phyloP scores from a whole-genome alignment of 2,329 filamentous ascomycete genomes.

The Lachnellula subtilissima region DNA sequence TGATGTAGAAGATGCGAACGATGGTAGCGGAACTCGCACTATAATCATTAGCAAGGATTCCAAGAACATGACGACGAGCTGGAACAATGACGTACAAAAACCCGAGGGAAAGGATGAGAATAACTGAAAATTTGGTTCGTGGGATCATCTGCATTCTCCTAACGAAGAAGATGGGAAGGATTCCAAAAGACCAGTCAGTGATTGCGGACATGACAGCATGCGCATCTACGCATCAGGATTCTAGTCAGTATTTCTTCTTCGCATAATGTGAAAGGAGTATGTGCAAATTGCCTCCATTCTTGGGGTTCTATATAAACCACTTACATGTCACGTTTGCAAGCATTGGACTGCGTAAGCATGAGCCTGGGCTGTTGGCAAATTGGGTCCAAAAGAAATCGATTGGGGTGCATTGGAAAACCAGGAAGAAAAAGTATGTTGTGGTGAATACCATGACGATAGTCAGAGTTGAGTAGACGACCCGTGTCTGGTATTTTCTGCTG shows the following conservation, averaged over 20 bases:
- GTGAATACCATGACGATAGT: slow-evolving; percentile 21
- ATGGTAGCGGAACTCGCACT: slow-evolving; percentile 40
- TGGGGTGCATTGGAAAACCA: slow-evolving; percentile 28
- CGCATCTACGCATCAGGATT: slow-evolving; percentile 6
- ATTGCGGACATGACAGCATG: slow-evolving; percentile 26
- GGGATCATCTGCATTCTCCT: slow-evolving; percentile 28
- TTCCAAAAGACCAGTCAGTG: slow-evolving; percentile 29
- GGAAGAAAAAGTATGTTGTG: slow-evolving; percentile 28
- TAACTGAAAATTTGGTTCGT: slow-evolving; percentile 32
- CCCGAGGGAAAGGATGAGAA: slow-evolving; percentile 33
- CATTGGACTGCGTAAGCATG: slow-evolving; percentile 28
- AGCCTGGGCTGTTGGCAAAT: slow-evolving; percentile 27
- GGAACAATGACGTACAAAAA: slow-evolving; percentile 34
- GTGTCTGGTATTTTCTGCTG: slow-evolving; percentile 23
- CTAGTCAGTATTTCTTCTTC: no score
- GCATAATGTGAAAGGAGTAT: no score
- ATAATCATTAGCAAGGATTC: slow-evolving; percentile 10
- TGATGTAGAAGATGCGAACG: slow-evolving; percentile 40
- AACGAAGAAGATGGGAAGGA: slow-evolving; percentile 28
- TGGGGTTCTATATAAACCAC: no score
- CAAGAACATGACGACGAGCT: not conserved
- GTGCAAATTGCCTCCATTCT: no score
- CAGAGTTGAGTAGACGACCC: slow-evolving; percentile 22
- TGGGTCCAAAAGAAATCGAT: slow-evolving; percentile 35
- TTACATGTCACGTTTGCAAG: slow-evolving; percentile 20